Evolutionary conservation across 1,139 yeast genomes (phyloP).

Genomic region (Yamadazyma triangularis): DNA sequence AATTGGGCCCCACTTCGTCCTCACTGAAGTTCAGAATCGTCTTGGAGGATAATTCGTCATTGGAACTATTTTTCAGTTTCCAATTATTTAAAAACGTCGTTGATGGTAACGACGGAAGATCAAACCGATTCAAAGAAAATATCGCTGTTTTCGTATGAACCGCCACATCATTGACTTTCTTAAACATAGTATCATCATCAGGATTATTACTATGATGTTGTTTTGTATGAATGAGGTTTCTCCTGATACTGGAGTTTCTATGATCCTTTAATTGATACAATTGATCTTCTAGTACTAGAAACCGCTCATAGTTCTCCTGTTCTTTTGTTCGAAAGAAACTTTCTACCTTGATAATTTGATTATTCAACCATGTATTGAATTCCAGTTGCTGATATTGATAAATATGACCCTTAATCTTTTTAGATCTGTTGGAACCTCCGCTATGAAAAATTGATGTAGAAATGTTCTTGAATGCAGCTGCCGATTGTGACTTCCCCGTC

Average conservation of each 20-base stretch:
- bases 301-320: conserved; percentile 55
- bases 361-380: conserved; percentile 60
- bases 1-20: conserved; percentile 25
- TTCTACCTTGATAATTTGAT: conserved; percentile 56
- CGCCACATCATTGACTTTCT: conserved; percentile 28
- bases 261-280: conserved; percentile 60
- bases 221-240: conserved; percentile 8
- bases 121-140: conserved; percentile 37
- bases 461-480: too few relatives aligned
- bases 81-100: conserved; percentile 36
- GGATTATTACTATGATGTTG: conserved; percentile 11
- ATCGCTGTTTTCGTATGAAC: conserved; percentile 29
- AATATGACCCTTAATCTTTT: not conserved
- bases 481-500: too few relatives aligned
- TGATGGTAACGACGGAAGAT: conserved; percentile 56
- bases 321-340: conserved; percentile 58
- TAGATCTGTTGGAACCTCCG: conserved; percentile 2
- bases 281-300: conserved; percentile 62
- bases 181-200: conserved; percentile 4
- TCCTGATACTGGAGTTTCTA: conserved; percentile 17
- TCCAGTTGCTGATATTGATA: conserved; percentile 15
- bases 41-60: conserved; percentile 14
- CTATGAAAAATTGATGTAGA: too few relatives aligned
- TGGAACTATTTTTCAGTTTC: conserved; percentile 3
- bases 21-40: conserved; percentile 2